Evolutionary conservation across 345 rosid genomes (phyloP).

Genomic region (Gossypium stocksii): DNA sequence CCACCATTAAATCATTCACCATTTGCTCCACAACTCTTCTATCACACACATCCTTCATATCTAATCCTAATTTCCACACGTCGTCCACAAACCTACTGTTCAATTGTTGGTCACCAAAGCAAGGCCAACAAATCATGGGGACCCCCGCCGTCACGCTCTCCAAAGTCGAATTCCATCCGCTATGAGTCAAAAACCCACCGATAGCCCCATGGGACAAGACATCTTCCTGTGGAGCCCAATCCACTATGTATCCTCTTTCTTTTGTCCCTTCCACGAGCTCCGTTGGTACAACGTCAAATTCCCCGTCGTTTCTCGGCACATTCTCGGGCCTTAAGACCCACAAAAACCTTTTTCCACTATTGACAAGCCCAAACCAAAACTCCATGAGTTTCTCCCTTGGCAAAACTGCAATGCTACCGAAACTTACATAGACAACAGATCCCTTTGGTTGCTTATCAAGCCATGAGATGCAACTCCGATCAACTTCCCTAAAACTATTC

Average conservation of each 20-base stretch:
- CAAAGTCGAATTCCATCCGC: constrained; percentile 77
- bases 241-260: constrained; percentile 37
- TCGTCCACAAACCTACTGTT: constrained; percentile 53
- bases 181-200: constrained; percentile 62
- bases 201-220: constrained; percentile 46
- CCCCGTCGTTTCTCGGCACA: background rate
- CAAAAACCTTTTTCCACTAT: constrained; percentile 29
- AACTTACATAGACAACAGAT: constrained; percentile 49
- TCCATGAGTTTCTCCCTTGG: constrained; percentile 33
- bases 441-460: constrained; percentile 31
- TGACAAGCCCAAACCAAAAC: constrained; percentile 43
- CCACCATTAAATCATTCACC: constrained; percentile 54
- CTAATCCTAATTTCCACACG: constrained; percentile 59
- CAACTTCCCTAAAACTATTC: constrained; percentile 31
- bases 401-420: constrained; percentile 40
- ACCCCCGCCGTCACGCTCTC: constrained; percentile 59
- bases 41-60: constrained; percentile 59
- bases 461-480: constrained; percentile 46
- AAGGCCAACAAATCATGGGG: constrained; percentile 48
- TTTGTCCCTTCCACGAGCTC: background rate
- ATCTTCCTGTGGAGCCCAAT: constrained; percentile 40
- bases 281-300: background rate
- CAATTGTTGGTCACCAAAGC: constrained; percentile 49
- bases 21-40: constrained; percentile 44
- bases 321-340: background rate